Evolutionary conservation across 2,329 filamentous ascomycete genomes (phyloP).

Genomic region (Epicoccum nigrum): DNA sequence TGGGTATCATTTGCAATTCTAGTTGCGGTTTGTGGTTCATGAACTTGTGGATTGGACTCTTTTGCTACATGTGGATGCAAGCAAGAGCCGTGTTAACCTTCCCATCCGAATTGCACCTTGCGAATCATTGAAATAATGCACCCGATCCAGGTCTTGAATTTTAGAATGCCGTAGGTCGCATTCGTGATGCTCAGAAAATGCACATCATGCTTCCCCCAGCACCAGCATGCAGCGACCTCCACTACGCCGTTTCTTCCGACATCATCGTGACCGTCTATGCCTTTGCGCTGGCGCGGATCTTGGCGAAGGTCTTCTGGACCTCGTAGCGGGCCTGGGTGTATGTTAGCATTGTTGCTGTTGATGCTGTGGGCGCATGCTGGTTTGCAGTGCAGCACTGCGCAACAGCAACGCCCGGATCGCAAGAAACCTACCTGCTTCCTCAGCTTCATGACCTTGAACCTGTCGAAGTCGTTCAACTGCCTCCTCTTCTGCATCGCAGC

Average conservation of each 20-base stretch:
- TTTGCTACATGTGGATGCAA: conserved; percentile 49
- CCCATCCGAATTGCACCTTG: conserved; percentile 50
- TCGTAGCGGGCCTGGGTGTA: conserved; percentile 77
- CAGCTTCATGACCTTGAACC: conserved; percentile 99
- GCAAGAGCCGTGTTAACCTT: conserved; percentile 49
- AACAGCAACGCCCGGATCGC: conserved; percentile 1
- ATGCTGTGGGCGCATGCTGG: background rate
- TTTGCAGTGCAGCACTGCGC: background rate
- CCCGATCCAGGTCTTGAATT: conserved; percentile 47
- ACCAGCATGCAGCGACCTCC: conserved; percentile 40
- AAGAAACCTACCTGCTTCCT: conserved; percentile 86
- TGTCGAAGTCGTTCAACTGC: conserved; percentile 96
- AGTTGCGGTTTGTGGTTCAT: conserved; percentile 45
- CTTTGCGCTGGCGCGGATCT: conserved; percentile 63
- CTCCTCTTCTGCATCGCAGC: conserved; percentile 84
- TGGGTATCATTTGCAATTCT: conserved; percentile 44
- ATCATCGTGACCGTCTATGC: conserved; percentile 44
- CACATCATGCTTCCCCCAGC: conserved; percentile 45
- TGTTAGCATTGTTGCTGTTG: conserved; percentile 25
- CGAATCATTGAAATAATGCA: conserved; percentile 46
- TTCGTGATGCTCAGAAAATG: conserved; percentile 48
- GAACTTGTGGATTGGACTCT: conserved; percentile 48
- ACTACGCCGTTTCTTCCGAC: conserved; percentile 37
- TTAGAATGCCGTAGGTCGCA: conserved; percentile 48
- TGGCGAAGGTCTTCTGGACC: conserved; percentile 94